phyloP scores from a whole-genome alignment of 176 grass and related monocot genomes.

The Typha latifolia region DNA sequence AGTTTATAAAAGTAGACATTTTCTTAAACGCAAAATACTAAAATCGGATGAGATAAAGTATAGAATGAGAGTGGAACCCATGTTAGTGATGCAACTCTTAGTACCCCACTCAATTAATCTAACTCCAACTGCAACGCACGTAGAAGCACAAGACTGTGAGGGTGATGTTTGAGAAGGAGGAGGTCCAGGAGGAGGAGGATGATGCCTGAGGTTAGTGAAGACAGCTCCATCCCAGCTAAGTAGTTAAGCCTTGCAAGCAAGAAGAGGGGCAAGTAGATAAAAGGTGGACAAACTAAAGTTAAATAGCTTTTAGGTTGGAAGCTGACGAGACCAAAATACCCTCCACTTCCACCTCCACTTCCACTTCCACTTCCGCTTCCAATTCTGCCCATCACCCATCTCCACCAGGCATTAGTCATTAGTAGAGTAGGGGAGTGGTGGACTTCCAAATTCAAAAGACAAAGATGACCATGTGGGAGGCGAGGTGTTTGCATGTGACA shows the following conservation, averaged over 20 bases:
- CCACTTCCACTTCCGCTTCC: too few relatives aligned
- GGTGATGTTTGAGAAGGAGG: not conserved
- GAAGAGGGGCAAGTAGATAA: not conserved
- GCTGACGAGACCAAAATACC: too few relatives aligned
- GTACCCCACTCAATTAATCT: not conserved
- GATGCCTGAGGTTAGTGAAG: not conserved
- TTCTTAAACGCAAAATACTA: too few relatives aligned
- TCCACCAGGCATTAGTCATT: too few relatives aligned
- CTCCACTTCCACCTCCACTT: too few relatives aligned
- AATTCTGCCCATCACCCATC: too few relatives aligned
- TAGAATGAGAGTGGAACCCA: not conserved
- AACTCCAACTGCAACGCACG: not conserved
- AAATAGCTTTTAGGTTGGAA: too few relatives aligned
- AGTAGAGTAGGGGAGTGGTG: not conserved
- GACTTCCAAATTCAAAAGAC: not conserved
- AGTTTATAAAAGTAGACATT: too few relatives aligned
- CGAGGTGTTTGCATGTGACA: not conserved
- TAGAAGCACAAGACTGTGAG: not conserved
- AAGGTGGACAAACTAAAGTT: too few relatives aligned
- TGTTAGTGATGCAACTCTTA: not conserved
- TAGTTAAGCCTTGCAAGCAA: not conserved
- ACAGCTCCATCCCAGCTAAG: not conserved
- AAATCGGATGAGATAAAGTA: too few relatives aligned
- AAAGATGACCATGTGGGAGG: not conserved
- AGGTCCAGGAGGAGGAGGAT: too few relatives aligned